These are phyloP conservation scores for Cutaneotrichosporon dermatis DNA, from an alignment of 1,284 basidiomycete species.

Conservation along the genomic window DNA sequence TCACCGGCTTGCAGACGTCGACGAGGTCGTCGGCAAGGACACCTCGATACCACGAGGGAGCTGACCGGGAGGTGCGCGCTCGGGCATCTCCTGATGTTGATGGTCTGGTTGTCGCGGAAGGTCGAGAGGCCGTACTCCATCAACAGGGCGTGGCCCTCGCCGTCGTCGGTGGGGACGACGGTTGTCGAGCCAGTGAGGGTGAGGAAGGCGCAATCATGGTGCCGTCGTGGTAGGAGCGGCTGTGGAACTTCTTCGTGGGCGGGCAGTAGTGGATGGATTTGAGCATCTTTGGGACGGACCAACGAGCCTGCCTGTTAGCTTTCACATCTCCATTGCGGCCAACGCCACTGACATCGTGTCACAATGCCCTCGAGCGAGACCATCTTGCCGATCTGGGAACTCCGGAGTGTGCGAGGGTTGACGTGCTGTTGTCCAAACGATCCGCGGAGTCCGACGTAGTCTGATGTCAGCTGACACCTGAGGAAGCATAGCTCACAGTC, in stretches of 20 bases:
- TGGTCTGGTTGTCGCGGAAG: conserved; percentile 94
- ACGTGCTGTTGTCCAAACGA: conserved; percentile 99
- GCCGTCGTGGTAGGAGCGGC: conserved; percentile 87
- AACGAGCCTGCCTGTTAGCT: conserved; percentile 60
- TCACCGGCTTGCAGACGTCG: conserved; percentile 96
- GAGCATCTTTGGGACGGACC: conserved; percentile 96
- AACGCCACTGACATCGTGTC: conserved; percentile 68
- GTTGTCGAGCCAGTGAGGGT: conserved; percentile 61
- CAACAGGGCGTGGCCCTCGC: conserved; percentile 77
- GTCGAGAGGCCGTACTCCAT: conserved; percentile 91
- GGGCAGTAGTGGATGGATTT: conserved; percentile 95
- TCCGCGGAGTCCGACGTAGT: conserved; percentile 81
- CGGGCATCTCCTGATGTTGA: conserved; percentile 99
- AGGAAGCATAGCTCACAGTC: conserved; percentile 49
- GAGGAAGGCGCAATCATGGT: conserved; percentile 71
- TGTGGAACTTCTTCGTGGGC: conserved; percentile 76
- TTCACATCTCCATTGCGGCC: too few species aligned
- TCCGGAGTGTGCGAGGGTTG: conserved; percentile 86
- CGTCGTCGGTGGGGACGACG: conserved; percentile 88
- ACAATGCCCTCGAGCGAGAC: conserved; percentile 97
- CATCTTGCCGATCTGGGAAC: conserved; percentile 89
- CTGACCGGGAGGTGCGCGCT: conserved; percentile 94
- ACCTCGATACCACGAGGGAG: conserved; percentile 93
- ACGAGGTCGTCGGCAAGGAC: conserved; percentile 93
- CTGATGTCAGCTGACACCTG: conserved; percentile 31